Conservation (phyloP, 192 early-diverging fungal species). For the Podila epigama region DNA sequence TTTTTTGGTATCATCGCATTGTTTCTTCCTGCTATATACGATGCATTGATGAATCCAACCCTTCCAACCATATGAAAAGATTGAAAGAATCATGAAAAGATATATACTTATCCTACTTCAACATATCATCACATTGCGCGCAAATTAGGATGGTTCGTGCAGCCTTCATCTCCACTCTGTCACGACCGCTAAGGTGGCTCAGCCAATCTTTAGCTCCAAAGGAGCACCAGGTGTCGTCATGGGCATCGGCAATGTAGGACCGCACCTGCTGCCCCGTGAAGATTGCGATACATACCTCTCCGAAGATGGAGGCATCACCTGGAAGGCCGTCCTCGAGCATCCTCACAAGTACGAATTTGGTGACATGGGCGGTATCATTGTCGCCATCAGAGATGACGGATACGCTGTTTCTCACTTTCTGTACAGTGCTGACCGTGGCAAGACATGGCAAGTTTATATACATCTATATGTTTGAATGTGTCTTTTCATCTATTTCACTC, state of each 20-base stretch:
- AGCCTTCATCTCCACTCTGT: slow-evolving; percentile 88
- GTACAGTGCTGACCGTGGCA: slow-evolving; percentile 83
- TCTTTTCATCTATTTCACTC: no score
- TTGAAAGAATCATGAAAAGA: slow-evolving; percentile 84
- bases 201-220: slow-evolving; percentile 74
- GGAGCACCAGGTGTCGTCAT: slow-evolving; percentile 86
- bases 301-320: slow-evolving; percentile 82
- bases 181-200: slow-evolving; percentile 70
- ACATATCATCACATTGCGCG: not conserved
- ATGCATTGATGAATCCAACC: slow-evolving; percentile 46
- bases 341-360: slow-evolving; percentile 87
- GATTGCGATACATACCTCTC: slow-evolving; percentile 89
- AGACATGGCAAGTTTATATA: slow-evolving; percentile 75
- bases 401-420: slow-evolving; percentile 59
- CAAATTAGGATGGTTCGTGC: slow-evolving; percentile 66
- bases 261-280: slow-evolving; percentile 70
- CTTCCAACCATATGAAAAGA: slow-evolving; percentile 51
- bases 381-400: slow-evolving; percentile 69
- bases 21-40: not conserved
- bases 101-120: not conserved
- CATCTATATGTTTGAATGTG: no score
- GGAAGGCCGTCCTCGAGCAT: slow-evolving; percentile 69
- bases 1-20: no score
- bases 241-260: slow-evolving; percentile 90
- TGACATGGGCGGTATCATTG: slow-evolving; percentile 82